A percentile compares a stretch with the other conserved stretches of the same genome.
Evolutionary conservation across 805 yeast species (phyloP).

Genomic region (Monosporozyma servazzii): DNA sequence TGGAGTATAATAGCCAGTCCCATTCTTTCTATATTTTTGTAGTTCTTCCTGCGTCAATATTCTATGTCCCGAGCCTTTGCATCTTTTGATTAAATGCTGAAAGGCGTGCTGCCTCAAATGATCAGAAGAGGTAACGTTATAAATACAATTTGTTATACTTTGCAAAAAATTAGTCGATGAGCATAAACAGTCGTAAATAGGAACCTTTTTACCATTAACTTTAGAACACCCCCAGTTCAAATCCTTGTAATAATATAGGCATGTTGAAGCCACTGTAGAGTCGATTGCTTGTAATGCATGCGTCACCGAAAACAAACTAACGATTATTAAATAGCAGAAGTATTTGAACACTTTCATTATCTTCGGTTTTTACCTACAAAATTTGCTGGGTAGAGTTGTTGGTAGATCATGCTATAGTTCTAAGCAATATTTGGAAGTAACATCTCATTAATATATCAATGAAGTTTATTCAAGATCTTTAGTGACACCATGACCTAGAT

Average conservation of each 20-base stretch:
- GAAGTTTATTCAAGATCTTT: neutral
- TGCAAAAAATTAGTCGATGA: slow-evolving; percentile 34
- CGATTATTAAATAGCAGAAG: neutral
- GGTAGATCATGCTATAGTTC: too few species aligned
- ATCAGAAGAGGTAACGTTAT: slow-evolving; percentile 26
- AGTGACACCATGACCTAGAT: neutral
- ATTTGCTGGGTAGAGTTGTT: too few species aligned
- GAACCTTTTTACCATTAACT: neutral
- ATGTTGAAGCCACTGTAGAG: slow-evolving; percentile 1
- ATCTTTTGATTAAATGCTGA: slow-evolving; percentile 30
- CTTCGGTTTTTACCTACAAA: neutral
- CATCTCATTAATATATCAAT: neutral
- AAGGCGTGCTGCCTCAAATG: slow-evolving; percentile 32
- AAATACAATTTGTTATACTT: slow-evolving; percentile 35
- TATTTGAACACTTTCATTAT: neutral
- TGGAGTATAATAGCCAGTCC: slow-evolving; percentile 24
- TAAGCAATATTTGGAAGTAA: too few species aligned
- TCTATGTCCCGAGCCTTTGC: slow-evolving; percentile 13
- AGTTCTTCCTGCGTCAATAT: slow-evolving; percentile 17
- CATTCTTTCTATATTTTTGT: slow-evolving; percentile 29
- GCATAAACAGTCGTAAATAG: neutral
- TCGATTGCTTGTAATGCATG: neutral
- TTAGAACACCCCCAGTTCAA: slow-evolving; percentile 1
- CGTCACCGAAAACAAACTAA: neutral
- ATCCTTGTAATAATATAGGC: neutral